Evolutionary conservation across 2,329 filamentous ascomycete species (phyloP).

Genomic region (Neocatenulostroma microsporum): DNA sequence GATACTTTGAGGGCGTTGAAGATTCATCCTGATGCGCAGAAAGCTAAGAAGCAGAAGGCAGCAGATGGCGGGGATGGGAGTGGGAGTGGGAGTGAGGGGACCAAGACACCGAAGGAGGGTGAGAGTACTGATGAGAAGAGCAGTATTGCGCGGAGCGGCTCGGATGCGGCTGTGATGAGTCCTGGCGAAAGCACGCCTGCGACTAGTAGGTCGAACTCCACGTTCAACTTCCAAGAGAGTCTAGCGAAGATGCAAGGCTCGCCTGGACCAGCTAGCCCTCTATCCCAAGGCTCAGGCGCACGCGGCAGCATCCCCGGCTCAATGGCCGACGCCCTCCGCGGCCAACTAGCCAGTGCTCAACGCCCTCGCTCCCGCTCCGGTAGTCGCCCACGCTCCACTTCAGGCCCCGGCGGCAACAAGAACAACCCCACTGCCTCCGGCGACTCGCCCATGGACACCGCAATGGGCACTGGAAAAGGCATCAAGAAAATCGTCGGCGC

Average conservation of each 20-base stretch:
- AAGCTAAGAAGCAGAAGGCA: constrained; percentile 17
- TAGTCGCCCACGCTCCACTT: constrained; percentile 15
- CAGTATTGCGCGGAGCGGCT: neutral
- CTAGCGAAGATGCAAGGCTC: constrained; percentile 19
- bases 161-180: constrained; percentile 4
- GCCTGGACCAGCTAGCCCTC: neutral
- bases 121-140: neutral
- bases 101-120: neutral
- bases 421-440: constrained; percentile 7
- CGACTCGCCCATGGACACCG: constrained; percentile 20
- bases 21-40: constrained; percentile 32
- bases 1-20: constrained; percentile 45
- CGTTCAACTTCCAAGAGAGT: constrained; percentile 27
- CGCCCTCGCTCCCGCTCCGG: constrained; percentile 15
- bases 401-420: neutral
- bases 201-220: constrained; percentile 17
- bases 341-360: constrained; percentile 11
- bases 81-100: neutral
- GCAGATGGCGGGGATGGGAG: neutral
- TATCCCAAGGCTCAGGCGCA: neutral
- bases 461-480: constrained; percentile 29
- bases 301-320: constrained; percentile 11
- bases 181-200: constrained; percentile 9
- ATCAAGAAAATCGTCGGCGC: constrained; percentile 31
- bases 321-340: constrained; percentile 19